phyloP scores from a whole-genome alignment of 257 asterid genomes.

The Primulina tabacum region DNA sequence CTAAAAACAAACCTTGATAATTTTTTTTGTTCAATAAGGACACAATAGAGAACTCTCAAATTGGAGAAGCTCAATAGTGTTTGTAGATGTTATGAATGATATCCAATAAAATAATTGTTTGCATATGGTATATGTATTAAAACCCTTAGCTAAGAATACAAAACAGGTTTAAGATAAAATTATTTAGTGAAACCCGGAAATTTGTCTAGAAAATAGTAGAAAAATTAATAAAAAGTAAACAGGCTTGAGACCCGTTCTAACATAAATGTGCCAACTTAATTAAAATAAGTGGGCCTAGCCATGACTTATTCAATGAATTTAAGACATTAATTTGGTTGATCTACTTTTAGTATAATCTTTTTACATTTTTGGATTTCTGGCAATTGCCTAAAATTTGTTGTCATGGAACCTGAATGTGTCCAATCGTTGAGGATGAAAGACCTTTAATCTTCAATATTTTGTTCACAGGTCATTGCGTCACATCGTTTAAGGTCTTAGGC shows the following conservation, averaged over 20 bases:
- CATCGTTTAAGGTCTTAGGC: neutral
- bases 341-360: neutral
- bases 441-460: neutral
- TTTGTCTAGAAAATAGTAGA: neutral
- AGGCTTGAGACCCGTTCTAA: neutral
- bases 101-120: too few relatives aligned
- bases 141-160: too few relatives aligned
- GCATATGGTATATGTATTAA: too few relatives aligned
- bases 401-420: neutral
- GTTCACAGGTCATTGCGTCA: neutral
- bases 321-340: too few relatives aligned
- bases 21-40: too few relatives aligned
- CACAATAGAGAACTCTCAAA: too few relatives aligned
- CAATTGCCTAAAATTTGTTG: neutral
- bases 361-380: neutral
- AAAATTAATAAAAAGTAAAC: neutral
- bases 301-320: neutral
- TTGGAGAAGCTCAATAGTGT: too few relatives aligned
- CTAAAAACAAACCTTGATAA: too few relatives aligned
- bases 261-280: neutral
- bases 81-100: too few relatives aligned
- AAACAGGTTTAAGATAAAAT: neutral
- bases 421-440: neutral
- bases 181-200: neutral
- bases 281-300: neutral